Evolutionary conservation across 192 early-diverging fungal species (phyloP).

Genomic region (Backusella morwellensis): DNA sequence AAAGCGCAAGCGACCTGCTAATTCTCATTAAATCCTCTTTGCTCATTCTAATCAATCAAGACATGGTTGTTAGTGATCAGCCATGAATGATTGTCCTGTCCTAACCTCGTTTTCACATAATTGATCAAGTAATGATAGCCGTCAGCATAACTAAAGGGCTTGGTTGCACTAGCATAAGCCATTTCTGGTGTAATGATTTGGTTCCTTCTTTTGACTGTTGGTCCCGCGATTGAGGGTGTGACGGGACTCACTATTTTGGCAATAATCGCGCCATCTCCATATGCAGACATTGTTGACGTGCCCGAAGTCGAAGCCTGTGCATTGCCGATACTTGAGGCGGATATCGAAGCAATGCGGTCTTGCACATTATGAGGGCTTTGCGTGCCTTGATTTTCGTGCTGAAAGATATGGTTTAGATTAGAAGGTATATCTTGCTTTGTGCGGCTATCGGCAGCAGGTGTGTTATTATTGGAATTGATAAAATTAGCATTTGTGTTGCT

Average conservation of each 20-base stretch:
- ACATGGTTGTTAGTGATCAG: not conserved
- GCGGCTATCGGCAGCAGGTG: not conserved
- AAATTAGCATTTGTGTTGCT: not conserved
- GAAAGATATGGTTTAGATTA: not conserved
- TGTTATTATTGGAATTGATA: not conserved
- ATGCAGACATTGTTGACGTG: constrained; percentile 16
- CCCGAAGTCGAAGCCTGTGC: not conserved
- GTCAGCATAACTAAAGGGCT: constrained; percentile 88
- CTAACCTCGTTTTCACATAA: constrained; percentile 56
- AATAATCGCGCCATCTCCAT: constrained; percentile 17
- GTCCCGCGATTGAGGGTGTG: not conserved
- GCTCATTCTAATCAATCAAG: constrained; percentile 64
- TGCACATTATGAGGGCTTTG: not conserved
- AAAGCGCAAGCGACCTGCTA: constrained; percentile 83
- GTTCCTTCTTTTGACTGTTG: constrained; percentile 18
- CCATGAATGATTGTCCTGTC: too few species aligned
- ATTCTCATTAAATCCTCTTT: constrained; percentile 87
- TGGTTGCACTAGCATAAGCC: constrained; percentile 77
- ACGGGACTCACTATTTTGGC: constrained; percentile 17
- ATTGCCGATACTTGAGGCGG: not conserved
- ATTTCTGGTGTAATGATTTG: constrained; percentile 50
- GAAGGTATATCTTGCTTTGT: not conserved
- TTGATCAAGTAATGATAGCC: constrained; percentile 90
- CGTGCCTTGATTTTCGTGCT: not conserved
- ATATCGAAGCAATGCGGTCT: not conserved